Percentiles rank a stretch among this genome's conserved stretches.
Evolutionary conservation across 1,284 basidiomycete species (phyloP).

Genomic region (Athelia sp.): DNA sequence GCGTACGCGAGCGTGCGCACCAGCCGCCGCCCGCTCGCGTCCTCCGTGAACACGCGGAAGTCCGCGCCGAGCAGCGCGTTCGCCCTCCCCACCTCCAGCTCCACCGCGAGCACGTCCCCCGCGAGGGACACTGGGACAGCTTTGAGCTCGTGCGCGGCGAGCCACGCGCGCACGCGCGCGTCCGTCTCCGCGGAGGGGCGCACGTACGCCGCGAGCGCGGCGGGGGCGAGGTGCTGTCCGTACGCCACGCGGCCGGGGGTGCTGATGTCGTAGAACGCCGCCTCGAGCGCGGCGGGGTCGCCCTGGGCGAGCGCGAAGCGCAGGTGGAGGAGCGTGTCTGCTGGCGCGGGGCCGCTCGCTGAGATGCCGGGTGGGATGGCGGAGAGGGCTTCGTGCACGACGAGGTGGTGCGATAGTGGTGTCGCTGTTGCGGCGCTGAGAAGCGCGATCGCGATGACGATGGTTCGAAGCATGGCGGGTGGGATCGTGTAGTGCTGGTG

Average conservation of each 20-base stretch:
- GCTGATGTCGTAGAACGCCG: conserved; percentile 25
- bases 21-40: conserved; percentile 20
- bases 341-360: too few species aligned
- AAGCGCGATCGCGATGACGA: too few species aligned
- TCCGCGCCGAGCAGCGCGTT: conserved; percentile 32
- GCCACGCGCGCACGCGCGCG: neutral
- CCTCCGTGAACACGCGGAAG: conserved; percentile 34
- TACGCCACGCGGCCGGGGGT: conserved; percentile 22
- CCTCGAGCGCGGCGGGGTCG: conserved; percentile 29
- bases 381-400: too few species aligned
- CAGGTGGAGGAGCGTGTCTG: too few species aligned
- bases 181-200: too few species aligned
- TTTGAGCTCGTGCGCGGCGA: conserved; percentile 19
- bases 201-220: conserved; percentile 13
- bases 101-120: conserved; percentile 36
- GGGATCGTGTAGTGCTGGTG: too few species aligned
- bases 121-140: conserved; percentile 29
- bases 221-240: conserved; percentile 25
- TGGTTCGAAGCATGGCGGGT: too few species aligned
- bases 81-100: conserved; percentile 31
- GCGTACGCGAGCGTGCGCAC: conserved; percentile 39
- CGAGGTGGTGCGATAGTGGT: too few species aligned
- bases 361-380: too few species aligned
- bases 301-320: neutral
- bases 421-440: too few species aligned